Evolutionary conservation across 768 basidiomycete genomes (phyloP).

Genomic region (Psilocybe tampanensis): DNA sequence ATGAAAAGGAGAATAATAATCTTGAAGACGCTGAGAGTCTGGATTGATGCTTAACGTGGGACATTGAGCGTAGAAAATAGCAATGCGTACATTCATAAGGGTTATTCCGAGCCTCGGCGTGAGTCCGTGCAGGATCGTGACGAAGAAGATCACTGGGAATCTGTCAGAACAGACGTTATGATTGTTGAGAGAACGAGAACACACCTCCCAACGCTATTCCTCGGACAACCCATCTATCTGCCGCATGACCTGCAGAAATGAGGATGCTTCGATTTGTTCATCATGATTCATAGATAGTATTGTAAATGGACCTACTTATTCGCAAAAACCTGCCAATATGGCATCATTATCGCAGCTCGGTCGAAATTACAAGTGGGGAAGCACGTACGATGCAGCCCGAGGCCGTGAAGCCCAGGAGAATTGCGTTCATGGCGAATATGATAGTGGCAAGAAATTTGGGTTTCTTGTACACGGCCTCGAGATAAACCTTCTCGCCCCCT

Average conservation of each 20-base stretch:
- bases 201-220: constrained; percentile 61
- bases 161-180: not conserved
- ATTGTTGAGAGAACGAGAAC: not conserved
- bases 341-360: not conserved
- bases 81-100: constrained; percentile 52
- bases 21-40: constrained; percentile 58
- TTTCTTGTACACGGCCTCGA: constrained; percentile 54
- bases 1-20: constrained; percentile 54
- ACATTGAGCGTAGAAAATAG: not conserved
- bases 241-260: constrained; percentile 40
- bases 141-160: constrained; percentile 48
- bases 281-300: not conserved
- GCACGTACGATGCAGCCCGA: constrained; percentile 47
- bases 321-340: constrained; percentile 28
- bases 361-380: constrained; percentile 15
- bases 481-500: constrained; percentile 65
- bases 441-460: constrained; percentile 51
- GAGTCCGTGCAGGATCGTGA: constrained; percentile 53
- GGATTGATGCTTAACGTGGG: constrained; percentile 25
- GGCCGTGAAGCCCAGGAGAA: constrained; percentile 39
- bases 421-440: constrained; percentile 49
- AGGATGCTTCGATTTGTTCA: constrained; percentile 42
- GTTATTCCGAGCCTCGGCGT: constrained; percentile 48
- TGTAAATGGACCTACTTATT: constrained; percentile 23
- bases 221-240: constrained; percentile 51